A percentile compares a stretch with the other conserved stretches of the same genome.
phyloP scores from a whole-genome alignment of 768 basidiomycete species.

The Tricholomella constricta region DNA sequence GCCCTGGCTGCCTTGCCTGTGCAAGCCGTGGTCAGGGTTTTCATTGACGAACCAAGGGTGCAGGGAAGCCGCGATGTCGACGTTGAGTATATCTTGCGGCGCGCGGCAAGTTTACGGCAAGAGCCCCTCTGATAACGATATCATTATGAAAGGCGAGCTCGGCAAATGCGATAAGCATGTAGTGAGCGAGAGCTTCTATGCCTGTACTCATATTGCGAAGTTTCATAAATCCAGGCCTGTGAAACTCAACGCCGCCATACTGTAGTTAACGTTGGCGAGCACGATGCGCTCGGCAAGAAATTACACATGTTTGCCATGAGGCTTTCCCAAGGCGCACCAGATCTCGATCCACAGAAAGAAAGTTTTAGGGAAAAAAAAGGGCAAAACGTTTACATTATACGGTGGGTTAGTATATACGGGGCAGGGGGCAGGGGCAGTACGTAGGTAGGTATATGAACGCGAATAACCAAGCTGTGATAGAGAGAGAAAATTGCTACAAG shows the following conservation, averaged over 20 bases:
- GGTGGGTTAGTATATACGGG: conserved; percentile 4
- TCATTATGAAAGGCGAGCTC: not conserved
- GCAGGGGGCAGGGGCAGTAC: no score
- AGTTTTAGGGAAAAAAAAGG: no score
- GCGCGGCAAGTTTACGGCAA: not conserved
- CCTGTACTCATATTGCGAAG: no score
- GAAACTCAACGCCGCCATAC: not conserved
- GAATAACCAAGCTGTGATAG: conserved; percentile 15
- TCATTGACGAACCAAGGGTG: not conserved
- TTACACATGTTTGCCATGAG: conserved; percentile 19
- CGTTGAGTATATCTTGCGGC: not conserved
- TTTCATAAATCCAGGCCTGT: not conserved
- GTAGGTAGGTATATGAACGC: conserved; percentile 16
- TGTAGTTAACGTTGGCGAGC: not conserved
- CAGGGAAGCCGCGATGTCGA: not conserved
- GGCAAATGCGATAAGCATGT: not conserved
- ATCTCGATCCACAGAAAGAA: not conserved
- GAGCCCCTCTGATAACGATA: not conserved
- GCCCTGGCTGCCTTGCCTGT: not conserved
- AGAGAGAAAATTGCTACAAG: conserved; percentile 23
- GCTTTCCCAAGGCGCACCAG: not conserved
- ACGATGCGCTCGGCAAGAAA: not conserved
- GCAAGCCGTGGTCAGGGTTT: not conserved
- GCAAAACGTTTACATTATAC: conserved; percentile 16
- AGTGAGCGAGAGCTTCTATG: no score